These are phyloP conservation scores for Diplosphaera chodatii DNA, from an alignment of 139 green algal species.

Conservation along the genomic window DNA sequence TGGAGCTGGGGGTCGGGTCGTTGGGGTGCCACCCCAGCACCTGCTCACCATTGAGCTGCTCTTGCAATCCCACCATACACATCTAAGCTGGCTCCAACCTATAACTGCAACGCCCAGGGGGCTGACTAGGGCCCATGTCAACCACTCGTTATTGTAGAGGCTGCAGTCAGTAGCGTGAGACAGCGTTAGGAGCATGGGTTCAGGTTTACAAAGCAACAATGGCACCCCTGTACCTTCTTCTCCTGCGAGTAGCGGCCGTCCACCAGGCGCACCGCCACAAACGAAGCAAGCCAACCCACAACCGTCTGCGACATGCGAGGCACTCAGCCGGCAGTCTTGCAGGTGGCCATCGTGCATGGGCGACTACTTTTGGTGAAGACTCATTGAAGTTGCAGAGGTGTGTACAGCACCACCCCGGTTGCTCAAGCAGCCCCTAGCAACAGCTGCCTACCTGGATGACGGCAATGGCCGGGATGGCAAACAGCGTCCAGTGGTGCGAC, in stretches of 20 bases:
- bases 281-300: neutral
- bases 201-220: too few species aligned
- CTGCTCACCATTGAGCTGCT: neutral
- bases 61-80: too few species aligned
- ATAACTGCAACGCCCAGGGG: neutral
- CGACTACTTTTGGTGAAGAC: too few species aligned
- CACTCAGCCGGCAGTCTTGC: too few species aligned
- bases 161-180: too few species aligned
- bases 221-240: neutral
- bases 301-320: neutral
- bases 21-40: slow-evolving; percentile 13
- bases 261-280: slow-evolving; percentile 13
- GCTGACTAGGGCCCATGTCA: too few species aligned
- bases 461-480: slow-evolving; percentile 14
- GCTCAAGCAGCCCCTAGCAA: neutral
- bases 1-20: slow-evolving; percentile 11
- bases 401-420: neutral
- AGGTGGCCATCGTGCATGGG: too few species aligned
- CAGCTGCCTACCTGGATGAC: slow-evolving; percentile 9
- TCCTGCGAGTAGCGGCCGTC: slow-evolving; percentile 6
- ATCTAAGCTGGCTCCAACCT: neutral
- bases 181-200: too few species aligned
- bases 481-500: slow-evolving; percentile 12
- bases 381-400: neutral
- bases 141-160: too few species aligned